phyloP scores from a whole-genome alignment of 106 monocot genomes.

The Platanthera zijinensis region DNA sequence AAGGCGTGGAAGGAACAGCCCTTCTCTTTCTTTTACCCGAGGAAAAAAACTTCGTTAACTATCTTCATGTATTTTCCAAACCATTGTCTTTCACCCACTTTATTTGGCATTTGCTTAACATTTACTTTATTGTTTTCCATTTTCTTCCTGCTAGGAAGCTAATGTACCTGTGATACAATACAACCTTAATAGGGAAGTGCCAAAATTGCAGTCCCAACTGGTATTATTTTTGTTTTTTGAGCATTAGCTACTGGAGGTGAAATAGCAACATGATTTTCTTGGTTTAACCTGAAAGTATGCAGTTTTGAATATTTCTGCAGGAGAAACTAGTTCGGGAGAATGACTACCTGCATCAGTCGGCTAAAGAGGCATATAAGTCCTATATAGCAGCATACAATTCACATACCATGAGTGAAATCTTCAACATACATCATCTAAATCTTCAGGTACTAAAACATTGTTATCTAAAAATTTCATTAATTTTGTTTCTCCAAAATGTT shows the following conservation, averaged over 20 bases:
- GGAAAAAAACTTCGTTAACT: slow-evolving; percentile 74
- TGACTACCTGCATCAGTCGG: slow-evolving; percentile 73
- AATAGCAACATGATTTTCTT: background rate
- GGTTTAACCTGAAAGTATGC: background rate
- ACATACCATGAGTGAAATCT: slow-evolving; percentile 81
- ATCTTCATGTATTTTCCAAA: slow-evolving; percentile 48
- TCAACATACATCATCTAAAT: slow-evolving; percentile 75
- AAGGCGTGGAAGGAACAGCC: slow-evolving; percentile 65
- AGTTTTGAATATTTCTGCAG: slow-evolving; percentile 3
- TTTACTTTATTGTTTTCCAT: background rate
- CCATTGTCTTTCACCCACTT: background rate
- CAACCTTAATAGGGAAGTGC: slow-evolving; percentile 61
- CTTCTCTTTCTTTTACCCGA: slow-evolving; percentile 79
- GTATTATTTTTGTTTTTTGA: slow-evolving; percentile 27
- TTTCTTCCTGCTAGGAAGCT: slow-evolving; percentile 45
- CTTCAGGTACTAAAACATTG: slow-evolving; percentile 42
- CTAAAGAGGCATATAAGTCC: slow-evolving; percentile 80
- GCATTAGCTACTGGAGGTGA: background rate
- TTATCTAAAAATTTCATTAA: too few species aligned
- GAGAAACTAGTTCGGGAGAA: slow-evolving; percentile 50
- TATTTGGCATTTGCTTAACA: background rate
- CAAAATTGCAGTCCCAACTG: slow-evolving; percentile 78
- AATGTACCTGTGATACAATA: slow-evolving; percentile 80
- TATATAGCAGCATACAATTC: slow-evolving; percentile 78
- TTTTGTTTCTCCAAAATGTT: too few species aligned